Conservation (phyloP, 148 eudicot genomes). For the Cornus controversa region DNA sequence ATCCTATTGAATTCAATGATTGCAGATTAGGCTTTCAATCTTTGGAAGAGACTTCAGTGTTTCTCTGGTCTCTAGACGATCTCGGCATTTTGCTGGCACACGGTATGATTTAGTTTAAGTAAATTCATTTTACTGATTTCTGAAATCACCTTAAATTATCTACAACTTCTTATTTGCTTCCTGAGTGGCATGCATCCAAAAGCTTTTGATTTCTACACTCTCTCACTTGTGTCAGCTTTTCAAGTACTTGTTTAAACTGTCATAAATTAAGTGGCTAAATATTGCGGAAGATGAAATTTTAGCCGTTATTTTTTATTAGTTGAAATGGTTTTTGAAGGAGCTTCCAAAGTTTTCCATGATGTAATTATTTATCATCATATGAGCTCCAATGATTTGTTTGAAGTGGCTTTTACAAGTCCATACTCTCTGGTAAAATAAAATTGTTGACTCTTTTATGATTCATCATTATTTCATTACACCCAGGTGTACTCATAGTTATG, state of each 20-base stretch:
- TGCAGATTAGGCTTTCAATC: conserved; percentile 74
- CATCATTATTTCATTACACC: background rate
- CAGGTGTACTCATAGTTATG: background rate
- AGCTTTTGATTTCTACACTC: background rate
- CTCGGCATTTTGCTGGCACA: conserved; percentile 99
- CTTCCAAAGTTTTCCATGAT: background rate
- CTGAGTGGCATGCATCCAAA: background rate
- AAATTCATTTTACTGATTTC: background rate
- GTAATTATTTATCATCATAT: background rate
- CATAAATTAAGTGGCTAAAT: background rate
- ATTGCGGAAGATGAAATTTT: background rate
- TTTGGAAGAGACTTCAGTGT: conserved; percentile 96
- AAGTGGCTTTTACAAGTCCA: background rate
- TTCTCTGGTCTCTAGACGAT: conserved; percentile 80
- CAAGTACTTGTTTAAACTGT: background rate
- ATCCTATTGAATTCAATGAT: conserved; percentile 5
- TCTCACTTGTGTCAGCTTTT: background rate
- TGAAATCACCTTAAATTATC: background rate
- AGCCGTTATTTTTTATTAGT: background rate
- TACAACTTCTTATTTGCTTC: background rate
- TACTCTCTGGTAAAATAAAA: background rate
- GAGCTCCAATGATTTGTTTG: background rate
- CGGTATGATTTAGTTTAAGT: conserved; percentile 49
- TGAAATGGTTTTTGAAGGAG: background rate
- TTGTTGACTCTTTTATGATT: background rate